Conservation (phyloP, 179 eudicot genomes). For the Dionaea muscipula region DNA sequence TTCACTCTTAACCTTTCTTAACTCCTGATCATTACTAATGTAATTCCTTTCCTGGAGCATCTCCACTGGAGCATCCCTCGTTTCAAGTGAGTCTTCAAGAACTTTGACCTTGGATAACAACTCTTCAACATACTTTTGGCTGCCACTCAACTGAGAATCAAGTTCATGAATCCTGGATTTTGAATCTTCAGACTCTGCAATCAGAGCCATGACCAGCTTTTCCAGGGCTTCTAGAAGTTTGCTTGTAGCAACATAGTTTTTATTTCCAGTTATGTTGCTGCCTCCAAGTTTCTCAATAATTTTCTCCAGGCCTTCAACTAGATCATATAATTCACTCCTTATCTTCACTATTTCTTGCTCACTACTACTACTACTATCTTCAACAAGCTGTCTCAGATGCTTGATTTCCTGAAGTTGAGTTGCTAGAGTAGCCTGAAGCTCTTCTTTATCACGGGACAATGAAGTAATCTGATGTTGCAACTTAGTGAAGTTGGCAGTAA, state of each 20-base stretch:
- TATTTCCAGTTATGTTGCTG: constrained; percentile 22
- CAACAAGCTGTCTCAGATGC: constrained; percentile 39
- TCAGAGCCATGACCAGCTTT: constrained; percentile 34
- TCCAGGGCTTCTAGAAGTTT: constrained; percentile 49
- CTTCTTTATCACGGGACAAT: constrained; percentile 47
- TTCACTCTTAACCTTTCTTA: constrained; percentile 33
- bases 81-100: constrained; percentile 54
- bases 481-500: constrained; percentile 36
- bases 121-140: constrained; percentile 53
- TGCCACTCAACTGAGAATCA: constrained; percentile 41
- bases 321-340: constrained; percentile 36
- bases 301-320: constrained; percentile 40
- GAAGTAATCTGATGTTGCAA: constrained; percentile 32
- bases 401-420: constrained; percentile 46
- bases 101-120: constrained; percentile 52
- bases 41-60: constrained; percentile 43
- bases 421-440: constrained; percentile 44
- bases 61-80: constrained; percentile 34
- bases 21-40: constrained; percentile 25
- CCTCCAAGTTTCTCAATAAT: constrained; percentile 52
- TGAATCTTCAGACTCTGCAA: constrained; percentile 48
- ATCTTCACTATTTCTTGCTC: constrained; percentile 31
- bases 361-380: constrained; percentile 16
- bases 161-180: constrained; percentile 51
- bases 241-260: constrained; percentile 25